phyloP scores from a whole-genome alignment of 305 asterid genomes.

The Withania somnifera region DNA sequence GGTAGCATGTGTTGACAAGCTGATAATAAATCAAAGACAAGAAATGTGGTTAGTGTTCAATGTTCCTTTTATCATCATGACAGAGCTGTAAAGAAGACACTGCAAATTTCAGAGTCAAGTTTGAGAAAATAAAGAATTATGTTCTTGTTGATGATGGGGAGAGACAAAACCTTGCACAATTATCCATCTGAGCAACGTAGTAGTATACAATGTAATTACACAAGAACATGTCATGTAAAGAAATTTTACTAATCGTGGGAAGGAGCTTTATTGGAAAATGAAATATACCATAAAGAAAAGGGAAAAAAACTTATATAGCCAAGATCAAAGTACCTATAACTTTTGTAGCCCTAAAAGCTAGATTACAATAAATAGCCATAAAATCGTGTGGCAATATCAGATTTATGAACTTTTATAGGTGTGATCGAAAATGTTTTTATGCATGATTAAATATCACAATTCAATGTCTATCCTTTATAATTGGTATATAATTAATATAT shows the following conservation, averaged over 20 bases:
- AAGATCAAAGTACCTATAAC: no score
- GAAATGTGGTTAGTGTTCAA: neutral
- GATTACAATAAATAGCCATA: no score
- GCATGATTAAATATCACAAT: no score
- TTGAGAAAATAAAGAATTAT: slow-evolving; percentile 1
- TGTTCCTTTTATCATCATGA: neutral
- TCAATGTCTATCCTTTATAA: no score
- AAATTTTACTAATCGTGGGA: neutral
- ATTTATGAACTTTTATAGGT: no score
- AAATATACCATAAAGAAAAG: neutral
- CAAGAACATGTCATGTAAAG: neutral
- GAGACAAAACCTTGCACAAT: neutral
- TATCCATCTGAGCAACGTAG: neutral
- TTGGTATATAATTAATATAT: no score
- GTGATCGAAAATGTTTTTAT: no score
- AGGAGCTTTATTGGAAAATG: neutral
- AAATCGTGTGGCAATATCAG: no score
- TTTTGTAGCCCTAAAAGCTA: no score
- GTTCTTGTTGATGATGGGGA: neutral
- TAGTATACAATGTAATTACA: neutral
- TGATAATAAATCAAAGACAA: slow-evolving; percentile 15
- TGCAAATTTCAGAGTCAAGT: neutral
- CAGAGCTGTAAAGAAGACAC: neutral
- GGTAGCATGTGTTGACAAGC: slow-evolving; percentile 74
- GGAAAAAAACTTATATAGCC: no score